Evolutionary conservation across 129 eudicot species (phyloP), one percentile per base, ranked within the genome.

Genomic region (Pseudognaphalium luteoalbum): DNA sequence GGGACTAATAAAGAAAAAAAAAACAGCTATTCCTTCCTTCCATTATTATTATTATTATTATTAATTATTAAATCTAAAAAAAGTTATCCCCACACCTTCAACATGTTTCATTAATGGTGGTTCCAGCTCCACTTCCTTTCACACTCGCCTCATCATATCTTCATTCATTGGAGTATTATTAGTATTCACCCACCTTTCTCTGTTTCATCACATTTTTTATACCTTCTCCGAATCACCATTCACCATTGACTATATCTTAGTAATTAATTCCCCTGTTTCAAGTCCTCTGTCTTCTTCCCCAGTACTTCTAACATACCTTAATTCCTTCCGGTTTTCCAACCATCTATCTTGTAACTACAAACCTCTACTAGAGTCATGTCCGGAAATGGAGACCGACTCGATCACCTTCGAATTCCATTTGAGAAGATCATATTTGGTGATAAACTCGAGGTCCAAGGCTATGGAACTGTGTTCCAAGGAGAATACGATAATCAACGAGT

Each of bases 401-500:
- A 80, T 19, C 61, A 80, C 71, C 84, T 80, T 69, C 84, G 84
- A 58, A 74, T 80, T 68, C 84, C 84, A 4, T 80, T 41, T 1
- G 80, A 80, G 33, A 80, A 80, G 66, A 80, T 80, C 58, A 80
- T 59, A 54, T 67, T 80, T 51, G 84, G 80, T 44, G 33, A 74
- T 12, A 68, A 68, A 58, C 44, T 80, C 11, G 84, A 80, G 14
- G 42, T 19, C 32, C 34, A 66, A 4, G 84, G 84, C 19, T 80
- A 80, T 8, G 84, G 84, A 56, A 80, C 50, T 15, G 70, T 80
- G 65, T 80, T 29, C 47, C 58, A 80, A 67, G 84, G 84, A 32
- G 84, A 80, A 22, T 59, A 39, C 22, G 57, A 69, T 11, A 61
- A 68, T 68, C 84, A 52, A 59, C 60, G 52, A 20, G 84, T 80